Evolutionary conservation across 2,329 filamentous ascomycete genomes (phyloP).

Genomic region (Apiospora aurea): DNA sequence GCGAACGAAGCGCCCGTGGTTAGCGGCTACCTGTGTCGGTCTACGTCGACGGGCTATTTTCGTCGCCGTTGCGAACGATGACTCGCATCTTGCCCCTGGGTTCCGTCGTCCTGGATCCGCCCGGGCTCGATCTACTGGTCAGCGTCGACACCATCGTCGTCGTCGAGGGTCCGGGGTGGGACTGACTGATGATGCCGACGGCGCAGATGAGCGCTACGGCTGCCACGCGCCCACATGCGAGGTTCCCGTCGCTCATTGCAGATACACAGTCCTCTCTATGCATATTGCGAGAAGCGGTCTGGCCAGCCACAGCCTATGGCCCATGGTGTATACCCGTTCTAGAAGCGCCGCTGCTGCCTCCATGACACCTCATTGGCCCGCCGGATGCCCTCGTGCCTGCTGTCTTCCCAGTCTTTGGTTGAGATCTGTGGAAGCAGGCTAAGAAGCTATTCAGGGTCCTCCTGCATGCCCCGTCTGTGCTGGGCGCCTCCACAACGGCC

Average conservation of each 20-base stretch:
- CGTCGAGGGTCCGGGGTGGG: background rate
- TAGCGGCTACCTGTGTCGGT: constrained; percentile 4
- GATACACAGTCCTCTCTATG: constrained; percentile 3
- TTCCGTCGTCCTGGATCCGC: background rate
- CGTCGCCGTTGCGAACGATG: background rate
- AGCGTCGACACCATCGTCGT: background rate
- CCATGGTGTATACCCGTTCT: constrained; percentile 9
- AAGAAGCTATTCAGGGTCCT: constrained; percentile 18
- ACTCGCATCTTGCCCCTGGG: constrained; percentile 10
- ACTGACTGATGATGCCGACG: constrained; percentile 1
- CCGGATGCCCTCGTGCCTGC: background rate
- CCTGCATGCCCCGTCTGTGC: constrained; percentile 12
- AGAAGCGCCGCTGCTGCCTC: constrained; percentile 17
- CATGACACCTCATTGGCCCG: constrained; percentile 11
- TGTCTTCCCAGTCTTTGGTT: background rate
- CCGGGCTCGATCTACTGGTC: background rate
- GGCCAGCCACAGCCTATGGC: background rate
- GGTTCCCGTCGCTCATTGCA: constrained; percentile 19
- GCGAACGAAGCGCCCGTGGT: constrained; percentile 15
- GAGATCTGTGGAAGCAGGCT: constrained; percentile 19
- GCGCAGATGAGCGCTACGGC: background rate
- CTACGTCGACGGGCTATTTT: constrained; percentile 13
- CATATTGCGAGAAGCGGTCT: constrained; percentile 11
- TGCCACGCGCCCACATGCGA: constrained; percentile 6
- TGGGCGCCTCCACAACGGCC: constrained; percentile 9